Percentiles rank a stretch among this genome's conserved stretches.
Evolutionary conservation across 306 rosid species (phyloP).

Genomic region (Dalbergia cultrata): DNA sequence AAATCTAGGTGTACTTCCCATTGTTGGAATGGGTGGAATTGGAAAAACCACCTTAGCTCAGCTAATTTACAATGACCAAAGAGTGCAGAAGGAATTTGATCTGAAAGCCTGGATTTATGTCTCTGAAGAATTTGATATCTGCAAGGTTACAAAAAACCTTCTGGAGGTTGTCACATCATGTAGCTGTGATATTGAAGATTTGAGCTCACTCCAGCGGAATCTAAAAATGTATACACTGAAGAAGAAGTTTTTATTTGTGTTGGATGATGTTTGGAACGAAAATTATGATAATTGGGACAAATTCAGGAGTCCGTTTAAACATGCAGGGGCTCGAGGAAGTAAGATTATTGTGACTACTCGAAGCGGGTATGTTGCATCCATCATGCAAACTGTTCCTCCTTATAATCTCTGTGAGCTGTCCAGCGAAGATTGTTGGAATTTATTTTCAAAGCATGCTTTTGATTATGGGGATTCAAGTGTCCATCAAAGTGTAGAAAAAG

Average conservation of each 20-base stretch:
- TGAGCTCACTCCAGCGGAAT: constrained; percentile 24
- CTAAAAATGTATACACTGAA: background rate
- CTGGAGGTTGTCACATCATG: constrained; percentile 45
- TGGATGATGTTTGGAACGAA: constrained; percentile 71
- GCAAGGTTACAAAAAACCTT: constrained; percentile 48
- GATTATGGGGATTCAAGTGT: constrained; percentile 28
- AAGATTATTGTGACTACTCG: constrained; percentile 54
- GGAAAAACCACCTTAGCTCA: constrained; percentile 57
- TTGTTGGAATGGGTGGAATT: background rate
- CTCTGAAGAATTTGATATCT: constrained; percentile 55
- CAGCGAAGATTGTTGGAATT: constrained; percentile 46
- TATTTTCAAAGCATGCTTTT: constrained; percentile 55
- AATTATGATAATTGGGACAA: constrained; percentile 48
- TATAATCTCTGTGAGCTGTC: constrained; percentile 47
- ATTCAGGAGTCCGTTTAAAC: constrained; percentile 47
- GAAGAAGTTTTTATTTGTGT: constrained; percentile 52
- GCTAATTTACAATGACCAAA: constrained; percentile 55
- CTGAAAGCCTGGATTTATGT: constrained; percentile 61
- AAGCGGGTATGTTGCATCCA: constrained; percentile 48
- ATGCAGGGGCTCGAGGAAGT: constrained; percentile 52
- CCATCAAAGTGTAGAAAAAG: constrained; percentile 32
- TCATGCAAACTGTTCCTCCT: constrained; percentile 50
- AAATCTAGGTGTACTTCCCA: constrained; percentile 9
- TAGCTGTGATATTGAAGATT: constrained; percentile 32
- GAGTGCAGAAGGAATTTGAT: constrained; percentile 50